phyloP scores from a whole-genome alignment of 495 filamentous ascomycete species.

The Aspergillus leporis region DNA sequence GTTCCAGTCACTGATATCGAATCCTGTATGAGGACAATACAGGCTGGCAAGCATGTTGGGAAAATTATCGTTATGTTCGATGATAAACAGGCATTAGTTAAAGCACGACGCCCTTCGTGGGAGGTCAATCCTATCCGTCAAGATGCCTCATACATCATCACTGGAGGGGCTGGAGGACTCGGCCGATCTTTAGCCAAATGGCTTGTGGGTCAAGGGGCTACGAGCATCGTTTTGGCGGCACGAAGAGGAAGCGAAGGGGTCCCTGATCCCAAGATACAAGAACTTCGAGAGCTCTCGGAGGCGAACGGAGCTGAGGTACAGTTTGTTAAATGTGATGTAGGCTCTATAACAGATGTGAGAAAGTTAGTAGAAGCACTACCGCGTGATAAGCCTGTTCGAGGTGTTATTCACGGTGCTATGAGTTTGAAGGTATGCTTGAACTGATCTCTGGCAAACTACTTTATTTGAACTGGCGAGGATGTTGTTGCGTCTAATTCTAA shows the following conservation, averaged over 20 bases:
- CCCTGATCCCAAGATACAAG: slow-evolving; percentile 23
- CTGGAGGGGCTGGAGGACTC: slow-evolving; percentile 58
- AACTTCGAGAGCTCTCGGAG: slow-evolving; percentile 34
- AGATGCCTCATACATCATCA: slow-evolving; percentile 46
- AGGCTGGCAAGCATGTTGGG: slow-evolving; percentile 41
- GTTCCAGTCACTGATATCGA: slow-evolving; percentile 47
- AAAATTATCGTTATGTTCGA: slow-evolving; percentile 31
- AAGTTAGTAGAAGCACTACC: slow-evolving; percentile 15
- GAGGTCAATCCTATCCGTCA: slow-evolving; percentile 18
- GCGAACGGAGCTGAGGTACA: slow-evolving; percentile 28
- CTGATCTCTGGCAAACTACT: too few species aligned
- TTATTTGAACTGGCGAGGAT: too few species aligned
- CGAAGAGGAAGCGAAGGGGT: slow-evolving; percentile 14
- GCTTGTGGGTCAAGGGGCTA: slow-evolving; percentile 61
- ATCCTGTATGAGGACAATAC: slow-evolving; percentile 52
- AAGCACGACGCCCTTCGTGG: slow-evolving; percentile 8
- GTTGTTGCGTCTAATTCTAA: too few species aligned
- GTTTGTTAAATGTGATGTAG: slow-evolving; percentile 30
- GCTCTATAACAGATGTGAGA: slow-evolving; percentile 21
- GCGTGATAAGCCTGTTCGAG: slow-evolving; percentile 29
- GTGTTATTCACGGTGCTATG: slow-evolving; percentile 45
- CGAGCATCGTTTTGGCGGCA: slow-evolving; percentile 52
- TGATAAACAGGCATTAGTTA: slow-evolving; percentile 40
- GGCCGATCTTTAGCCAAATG: slow-evolving; percentile 59
- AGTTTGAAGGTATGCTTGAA: slow-evolving; percentile 21